Conservation (phyloP, 106 monocot species). For the Hemerocallis citrina region DNA sequence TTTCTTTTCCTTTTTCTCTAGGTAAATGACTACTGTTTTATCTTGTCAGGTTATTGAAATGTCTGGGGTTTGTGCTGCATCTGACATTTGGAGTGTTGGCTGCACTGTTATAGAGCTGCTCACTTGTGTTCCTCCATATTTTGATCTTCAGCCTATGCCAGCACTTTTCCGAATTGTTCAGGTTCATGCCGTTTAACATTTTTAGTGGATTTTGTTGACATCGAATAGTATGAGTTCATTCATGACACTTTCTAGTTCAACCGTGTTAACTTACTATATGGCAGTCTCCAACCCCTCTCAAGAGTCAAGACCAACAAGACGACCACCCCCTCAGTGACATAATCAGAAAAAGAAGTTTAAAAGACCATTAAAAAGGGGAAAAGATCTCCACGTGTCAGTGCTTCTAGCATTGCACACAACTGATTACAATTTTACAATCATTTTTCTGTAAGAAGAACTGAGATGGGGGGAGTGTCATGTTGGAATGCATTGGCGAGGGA, state of each 20-base stretch:
- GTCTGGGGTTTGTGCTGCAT: conserved; percentile 99
- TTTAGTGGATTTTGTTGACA: background rate
- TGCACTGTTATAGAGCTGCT: conserved; percentile 98
- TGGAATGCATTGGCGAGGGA: background rate
- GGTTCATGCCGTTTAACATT: conserved; percentile 21
- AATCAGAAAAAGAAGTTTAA: background rate
- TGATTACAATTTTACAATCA: background rate
- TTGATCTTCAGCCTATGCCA: conserved; percentile 99
- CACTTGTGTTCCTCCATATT: conserved; percentile 97
- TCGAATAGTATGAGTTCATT: background rate
- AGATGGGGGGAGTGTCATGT: background rate
- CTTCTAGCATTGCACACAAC: background rate
- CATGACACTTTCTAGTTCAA: background rate
- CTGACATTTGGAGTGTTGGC: conserved; percentile 99
- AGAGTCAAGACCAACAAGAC: background rate
- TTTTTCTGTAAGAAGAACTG: background rate
- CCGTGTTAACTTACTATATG: background rate
- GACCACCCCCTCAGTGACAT: background rate
- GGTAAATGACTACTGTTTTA: background rate
- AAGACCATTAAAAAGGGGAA: background rate
- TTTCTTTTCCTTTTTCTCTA: background rate
- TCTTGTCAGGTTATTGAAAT: conserved; percentile 99
- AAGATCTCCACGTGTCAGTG: background rate
- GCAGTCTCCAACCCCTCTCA: background rate
- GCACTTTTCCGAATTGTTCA: conserved; percentile 99